Base-by-base conservation (phyloP, 495 filamentous ascomycete genomes). In the Aspergillus hancockii region DNA sequence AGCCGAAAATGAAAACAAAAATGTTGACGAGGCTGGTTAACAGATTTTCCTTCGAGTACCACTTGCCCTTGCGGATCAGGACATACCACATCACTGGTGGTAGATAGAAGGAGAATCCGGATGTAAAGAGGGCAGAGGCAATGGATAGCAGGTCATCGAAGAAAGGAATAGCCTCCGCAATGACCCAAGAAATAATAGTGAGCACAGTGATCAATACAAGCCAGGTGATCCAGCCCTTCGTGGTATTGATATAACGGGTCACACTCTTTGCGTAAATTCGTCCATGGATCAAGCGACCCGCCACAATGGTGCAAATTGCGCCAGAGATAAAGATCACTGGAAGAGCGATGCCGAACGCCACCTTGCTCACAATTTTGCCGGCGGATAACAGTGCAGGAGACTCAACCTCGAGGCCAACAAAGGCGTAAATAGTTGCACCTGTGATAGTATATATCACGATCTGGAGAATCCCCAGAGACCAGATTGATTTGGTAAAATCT, bases 311-410 rank as follows among this genome's bases (percentile, higher is more conserved):
- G 71, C 85, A 84, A 72, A 87, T 86, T 52, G 79, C 81, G 12
- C 84, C 84, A 2, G 82, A 84, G 67, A 78, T 88, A 69, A 88
- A 86, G 64, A 90, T 86, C 60, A 91, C 87, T 19, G 90, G 90
- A 1, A 89, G 67, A 10, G 88, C 90, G 53, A 92, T 71, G 4
- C 88, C 89, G 60, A 87, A 93, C 1, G 86, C 86, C 30, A 91
- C 69, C 66, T 88, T 88, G 53, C 84, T 81, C 2, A 92, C 63
- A 0, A 82, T 21, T 1, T 70, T 68, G 10, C 83, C 79, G 13
- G 86, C 85, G 0, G 87, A 86, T 10, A 86, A 76, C 1, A 92
- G 77, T 8, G 89, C 88, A 5, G 90, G 90, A 0, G 85, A 85
- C 31, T 74, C 64, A 54, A 92, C 89, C n/a, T 75, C 75, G 9